Evolutionary conservation across 2,329 filamentous ascomycete species (phyloP).

Genomic region (Colletotrichum limetticola): DNA sequence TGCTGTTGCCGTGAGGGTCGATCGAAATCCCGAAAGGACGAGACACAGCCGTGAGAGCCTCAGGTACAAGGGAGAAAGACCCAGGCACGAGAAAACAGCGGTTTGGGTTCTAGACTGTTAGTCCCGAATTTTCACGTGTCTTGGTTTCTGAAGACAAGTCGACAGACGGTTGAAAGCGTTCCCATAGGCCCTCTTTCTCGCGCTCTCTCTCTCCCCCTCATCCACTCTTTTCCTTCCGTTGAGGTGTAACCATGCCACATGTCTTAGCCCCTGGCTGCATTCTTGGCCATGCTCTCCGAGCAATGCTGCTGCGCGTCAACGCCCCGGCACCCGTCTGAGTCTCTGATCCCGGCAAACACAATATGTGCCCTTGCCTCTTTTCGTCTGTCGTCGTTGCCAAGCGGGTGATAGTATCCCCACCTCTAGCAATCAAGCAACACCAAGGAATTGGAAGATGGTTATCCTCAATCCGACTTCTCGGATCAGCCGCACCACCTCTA

Average conservation of each 20-base stretch:
- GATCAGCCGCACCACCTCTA: neutral
- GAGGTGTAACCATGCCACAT: slow-evolving; percentile 19
- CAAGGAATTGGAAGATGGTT: neutral
- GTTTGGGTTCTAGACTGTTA: neutral
- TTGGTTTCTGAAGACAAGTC: too few relatives aligned
- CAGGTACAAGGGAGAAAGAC: neutral
- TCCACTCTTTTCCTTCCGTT: neutral
- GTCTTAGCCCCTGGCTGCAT: slow-evolving; percentile 13
- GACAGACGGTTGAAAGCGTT: too few relatives aligned
- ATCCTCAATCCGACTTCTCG: neutral
- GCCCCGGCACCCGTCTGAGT: neutral
- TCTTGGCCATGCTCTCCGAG: slow-evolving; percentile 3
- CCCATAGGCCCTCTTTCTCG: neutral
- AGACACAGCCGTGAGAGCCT: neutral
- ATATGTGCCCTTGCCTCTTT: neutral
- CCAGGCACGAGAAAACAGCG: neutral
- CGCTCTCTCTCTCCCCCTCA: neutral
- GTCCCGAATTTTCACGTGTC: neutral
- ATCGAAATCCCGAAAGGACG: too few relatives aligned
- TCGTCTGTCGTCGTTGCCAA: neutral
- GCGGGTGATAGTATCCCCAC: neutral
- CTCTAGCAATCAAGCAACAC: neutral
- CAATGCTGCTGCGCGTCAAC: slow-evolving; percentile 12
- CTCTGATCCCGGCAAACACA: neutral
- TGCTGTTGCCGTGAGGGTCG: neutral